phyloP scores from a whole-genome alignment of 2,329 filamentous ascomycete species.

The Paracoccidioides brasiliensis region DNA sequence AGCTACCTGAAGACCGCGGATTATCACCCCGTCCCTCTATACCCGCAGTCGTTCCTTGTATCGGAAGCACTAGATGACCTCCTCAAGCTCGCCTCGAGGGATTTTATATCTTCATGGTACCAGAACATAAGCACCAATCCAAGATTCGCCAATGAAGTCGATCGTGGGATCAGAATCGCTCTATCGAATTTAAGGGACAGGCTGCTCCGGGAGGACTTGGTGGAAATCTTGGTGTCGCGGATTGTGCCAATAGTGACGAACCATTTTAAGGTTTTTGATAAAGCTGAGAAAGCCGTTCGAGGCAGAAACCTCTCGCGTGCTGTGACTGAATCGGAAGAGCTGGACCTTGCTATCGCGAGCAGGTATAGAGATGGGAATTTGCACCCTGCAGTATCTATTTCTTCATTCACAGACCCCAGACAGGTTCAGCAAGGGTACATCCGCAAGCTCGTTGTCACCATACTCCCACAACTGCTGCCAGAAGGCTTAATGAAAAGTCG shows the following conservation, averaged over 20 bases:
- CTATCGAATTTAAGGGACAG: slow-evolving; percentile 59
- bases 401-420: slow-evolving; percentile 71
- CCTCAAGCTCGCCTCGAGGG: slow-evolving; percentile 60
- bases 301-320: slow-evolving; percentile 78
- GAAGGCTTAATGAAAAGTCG: slow-evolving; percentile 62
- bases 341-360: slow-evolving; percentile 87
- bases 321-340: slow-evolving; percentile 89
- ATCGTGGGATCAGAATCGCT: slow-evolving; percentile 62
- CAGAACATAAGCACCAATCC: slow-evolving; percentile 67
- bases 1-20: slow-evolving; percentile 51
- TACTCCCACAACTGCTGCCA: slow-evolving; percentile 66
- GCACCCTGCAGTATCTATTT: slow-evolving; percentile 68
- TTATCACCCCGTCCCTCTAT: slow-evolving; percentile 58
- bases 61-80: slow-evolving; percentile 70
- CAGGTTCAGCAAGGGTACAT: slow-evolving; percentile 79
- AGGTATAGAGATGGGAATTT: slow-evolving; percentile 84
- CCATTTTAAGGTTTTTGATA: slow-evolving; percentile 81
- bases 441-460: slow-evolving; percentile 55
- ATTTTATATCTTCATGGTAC: slow-evolving; percentile 88
- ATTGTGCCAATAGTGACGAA: slow-evolving; percentile 78
- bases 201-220: slow-evolving; percentile 63
- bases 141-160: slow-evolving; percentile 74
- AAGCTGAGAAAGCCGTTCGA: slow-evolving; percentile 74
- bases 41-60: slow-evolving; percentile 61
- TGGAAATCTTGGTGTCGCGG: slow-evolving; percentile 67